Evolutionary conservation across 129 eudicot species (phyloP).

Genomic region (Artemisia argyi): DNA sequence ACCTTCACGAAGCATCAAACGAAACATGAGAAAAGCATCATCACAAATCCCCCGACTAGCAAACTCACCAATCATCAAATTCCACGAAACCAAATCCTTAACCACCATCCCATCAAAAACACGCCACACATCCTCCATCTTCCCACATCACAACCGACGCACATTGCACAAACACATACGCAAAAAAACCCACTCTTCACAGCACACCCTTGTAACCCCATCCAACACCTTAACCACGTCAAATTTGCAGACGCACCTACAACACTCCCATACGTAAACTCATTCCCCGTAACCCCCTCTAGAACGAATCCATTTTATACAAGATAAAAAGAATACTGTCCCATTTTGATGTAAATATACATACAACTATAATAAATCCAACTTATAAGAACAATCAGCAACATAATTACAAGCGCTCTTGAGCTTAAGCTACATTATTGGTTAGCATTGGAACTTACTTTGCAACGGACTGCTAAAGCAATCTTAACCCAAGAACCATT

Average conservation of each 20-base stretch:
- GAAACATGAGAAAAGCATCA: slow-evolving; percentile 42
- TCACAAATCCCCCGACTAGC: slow-evolving; percentile 41
- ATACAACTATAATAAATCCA: too few species aligned
- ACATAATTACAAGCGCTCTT: too few species aligned
- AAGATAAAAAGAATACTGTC: too few species aligned
- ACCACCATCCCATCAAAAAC: slow-evolving; percentile 44
- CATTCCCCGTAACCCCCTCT: slow-evolving; percentile 54
- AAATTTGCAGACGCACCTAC: slow-evolving; percentile 47
- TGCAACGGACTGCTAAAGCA: too few species aligned
- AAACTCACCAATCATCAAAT: slow-evolving; percentile 66
- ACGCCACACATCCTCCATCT: slow-evolving; percentile 53
- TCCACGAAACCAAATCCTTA: slow-evolving; percentile 67
- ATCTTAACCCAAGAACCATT: too few species aligned
- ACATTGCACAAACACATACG: slow-evolving; percentile 59
- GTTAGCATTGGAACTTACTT: too few species aligned
- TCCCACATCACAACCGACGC: slow-evolving; percentile 66
- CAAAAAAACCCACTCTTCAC: slow-evolving; percentile 49
- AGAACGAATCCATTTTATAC: too few species aligned
- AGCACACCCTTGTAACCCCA: slow-evolving; percentile 61
- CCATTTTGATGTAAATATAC: too few species aligned
- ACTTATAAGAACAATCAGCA: too few species aligned
- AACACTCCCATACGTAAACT: slow-evolving; percentile 58
- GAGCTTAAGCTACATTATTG: too few species aligned
- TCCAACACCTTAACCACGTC: slow-evolving; percentile 37
- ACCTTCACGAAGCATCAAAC: slow-evolving; percentile 61